Evolutionary conservation across 2,329 filamentous ascomycete genomes (phyloP).

Genomic region (Colletotrichum nymphaeae): DNA sequence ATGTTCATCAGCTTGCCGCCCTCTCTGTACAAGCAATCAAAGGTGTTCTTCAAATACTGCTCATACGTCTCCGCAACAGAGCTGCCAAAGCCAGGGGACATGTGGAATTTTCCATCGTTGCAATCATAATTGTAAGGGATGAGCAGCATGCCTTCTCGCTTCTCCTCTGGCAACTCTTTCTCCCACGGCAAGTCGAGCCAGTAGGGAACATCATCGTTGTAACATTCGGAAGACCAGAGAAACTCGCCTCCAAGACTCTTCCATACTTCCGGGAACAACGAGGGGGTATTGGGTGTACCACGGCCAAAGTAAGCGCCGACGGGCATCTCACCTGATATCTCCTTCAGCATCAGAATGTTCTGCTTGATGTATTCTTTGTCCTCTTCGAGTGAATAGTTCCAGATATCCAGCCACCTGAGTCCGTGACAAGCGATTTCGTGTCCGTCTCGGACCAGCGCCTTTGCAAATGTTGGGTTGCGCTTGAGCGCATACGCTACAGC

Average conservation of each 20-base stretch:
- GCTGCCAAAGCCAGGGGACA: slow-evolving; percentile 53
- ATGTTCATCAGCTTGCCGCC: slow-evolving; percentile 57
- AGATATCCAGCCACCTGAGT: slow-evolving; percentile 55
- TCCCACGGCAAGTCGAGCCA: slow-evolving; percentile 44
- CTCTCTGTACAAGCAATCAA: slow-evolving; percentile 53
- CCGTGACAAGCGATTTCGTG: slow-evolving; percentile 55
- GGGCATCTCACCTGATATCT: slow-evolving; percentile 46
- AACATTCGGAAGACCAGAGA: slow-evolving; percentile 43
- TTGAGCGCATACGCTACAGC: slow-evolving; percentile 53
- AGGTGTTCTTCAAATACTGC: slow-evolving; percentile 53
- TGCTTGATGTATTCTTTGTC: slow-evolving; percentile 53
- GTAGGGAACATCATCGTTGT: slow-evolving; percentile 44
- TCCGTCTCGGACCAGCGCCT: slow-evolving; percentile 51
- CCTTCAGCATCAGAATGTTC: slow-evolving; percentile 47
- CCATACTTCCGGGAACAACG: slow-evolving; percentile 42
- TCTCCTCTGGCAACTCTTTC: slow-evolving; percentile 40
- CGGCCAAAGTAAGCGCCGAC: slow-evolving; percentile 50
- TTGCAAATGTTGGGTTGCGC: slow-evolving; percentile 51
- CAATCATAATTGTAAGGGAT: slow-evolving; percentile 52
- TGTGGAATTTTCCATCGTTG: slow-evolving; percentile 57
- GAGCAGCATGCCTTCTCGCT: slow-evolving; percentile 51
- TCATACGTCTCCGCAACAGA: slow-evolving; percentile 51
- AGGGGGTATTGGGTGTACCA: slow-evolving; percentile 42
- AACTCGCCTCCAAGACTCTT: slow-evolving; percentile 42
- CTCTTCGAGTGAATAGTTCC: slow-evolving; percentile 48